Conservation (phyloP, 805 yeast species). For the Candida succiphila region DNA sequence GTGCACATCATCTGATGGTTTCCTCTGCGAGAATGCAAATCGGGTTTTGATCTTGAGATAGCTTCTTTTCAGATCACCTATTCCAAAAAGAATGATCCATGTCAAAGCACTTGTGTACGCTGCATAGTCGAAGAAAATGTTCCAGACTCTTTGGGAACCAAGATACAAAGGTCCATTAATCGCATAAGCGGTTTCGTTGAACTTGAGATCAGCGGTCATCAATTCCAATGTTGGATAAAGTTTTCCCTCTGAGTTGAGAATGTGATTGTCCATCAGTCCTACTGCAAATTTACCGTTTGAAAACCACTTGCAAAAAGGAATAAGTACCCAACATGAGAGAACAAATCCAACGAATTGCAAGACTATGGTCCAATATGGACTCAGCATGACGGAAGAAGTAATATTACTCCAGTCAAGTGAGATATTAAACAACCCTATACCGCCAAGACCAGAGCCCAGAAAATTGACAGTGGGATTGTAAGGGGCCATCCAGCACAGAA, state of each 20-base stretch:
- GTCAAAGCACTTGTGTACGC: conserved; percentile 38
- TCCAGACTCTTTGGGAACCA: conserved; percentile 41
- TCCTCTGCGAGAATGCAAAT: neutral
- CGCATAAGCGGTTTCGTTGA: conserved; percentile 36
- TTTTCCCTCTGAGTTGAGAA: conserved; percentile 27
- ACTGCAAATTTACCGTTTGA: conserved; percentile 18
- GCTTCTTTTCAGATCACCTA: conserved; percentile 10
- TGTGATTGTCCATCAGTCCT: conserved; percentile 39
- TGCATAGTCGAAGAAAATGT: conserved; percentile 43
- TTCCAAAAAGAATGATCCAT: conserved; percentile 28
- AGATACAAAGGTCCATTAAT: conserved; percentile 33
- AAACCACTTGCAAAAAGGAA: conserved; percentile 37
- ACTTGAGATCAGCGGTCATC: conserved; percentile 26
- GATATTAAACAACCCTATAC: conserved; percentile 38
- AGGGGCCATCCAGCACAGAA: conserved; percentile 41
- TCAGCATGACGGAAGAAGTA: conserved; percentile 36
- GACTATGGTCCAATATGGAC: conserved; percentile 43
- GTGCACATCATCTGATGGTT: neutral
- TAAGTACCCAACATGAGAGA: conserved; percentile 35
- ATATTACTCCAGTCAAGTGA: conserved; percentile 46
- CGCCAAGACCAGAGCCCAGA: conserved; percentile 43
- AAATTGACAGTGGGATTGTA: conserved; percentile 28
- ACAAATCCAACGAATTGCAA: conserved; percentile 38
- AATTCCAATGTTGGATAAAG: conserved; percentile 32
- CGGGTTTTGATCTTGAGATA: conserved; percentile 3